Base-by-base conservation (phyloP, 2,329 filamentous ascomycete species). In the Aaosphaeria arxii region DNA sequence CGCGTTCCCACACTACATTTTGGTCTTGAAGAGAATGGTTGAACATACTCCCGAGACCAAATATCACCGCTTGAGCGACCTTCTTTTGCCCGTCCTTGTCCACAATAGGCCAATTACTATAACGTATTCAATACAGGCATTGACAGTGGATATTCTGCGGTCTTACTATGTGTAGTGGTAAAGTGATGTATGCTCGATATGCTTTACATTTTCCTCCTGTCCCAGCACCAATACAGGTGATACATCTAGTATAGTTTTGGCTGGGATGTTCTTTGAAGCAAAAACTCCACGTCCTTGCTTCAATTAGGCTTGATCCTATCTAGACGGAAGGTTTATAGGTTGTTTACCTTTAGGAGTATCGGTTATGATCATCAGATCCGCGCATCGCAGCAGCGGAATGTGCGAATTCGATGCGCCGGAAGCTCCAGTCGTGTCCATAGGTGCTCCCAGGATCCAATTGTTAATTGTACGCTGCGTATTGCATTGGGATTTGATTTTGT, bases 21-120 rank as follows among this genome's bases (percentile, higher is more conserved):
- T 82, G 80, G 30, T 72, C 53, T 7, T 66, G 55, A 0, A 63
- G 66, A 3, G 77, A 79, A 54, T 83, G 80, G 50, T 83, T 83
- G 68, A 83, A 82, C 77, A 83, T 80, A 46, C 72, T 77, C 11
- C 80, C 80, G 0, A 83, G 66, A 3, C 80, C 80, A 35, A 82
- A 70, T 30, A 82, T 71, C 2, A 83, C 64, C 7, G 78, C 80
- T 64, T 82, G 79, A 0, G 74, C 74, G 32, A 62, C 71, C 29
- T 61, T 60, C 7, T 56, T 61, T 11, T 61, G 61, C n/a, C 57
- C 61, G 42, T 54, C 48, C 42, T 44, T 29, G 44, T 61, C 55
- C 11, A 46, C 47, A 13, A 53, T 49, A 9, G 71, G 73, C 76
- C 75, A 78, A 54, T 78, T 77, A 53, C 71, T 74, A 48, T 24